These are phyloP conservation scores for Colletotrichum falcatum DNA, from an alignment of 2,329 filamentous ascomycete species.

Conservation along the genomic window DNA sequence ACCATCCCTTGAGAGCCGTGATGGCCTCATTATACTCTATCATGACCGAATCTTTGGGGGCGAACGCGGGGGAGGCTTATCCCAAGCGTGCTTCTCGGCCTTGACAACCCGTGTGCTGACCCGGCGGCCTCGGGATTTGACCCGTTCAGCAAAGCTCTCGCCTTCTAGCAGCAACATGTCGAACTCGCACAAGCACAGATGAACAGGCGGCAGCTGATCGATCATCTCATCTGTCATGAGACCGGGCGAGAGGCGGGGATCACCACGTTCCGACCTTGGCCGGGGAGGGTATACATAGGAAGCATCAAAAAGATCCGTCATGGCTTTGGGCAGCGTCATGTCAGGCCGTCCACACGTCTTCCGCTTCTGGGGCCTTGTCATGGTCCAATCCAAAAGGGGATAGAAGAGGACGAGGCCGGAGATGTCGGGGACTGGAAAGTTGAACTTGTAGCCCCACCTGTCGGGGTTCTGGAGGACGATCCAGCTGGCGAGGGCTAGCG, in stretches of 20 bases:
- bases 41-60: slow-evolving; percentile 57
- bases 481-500: slow-evolving; percentile 63
- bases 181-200: slow-evolving; percentile 72
- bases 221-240: slow-evolving; percentile 67
- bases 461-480: slow-evolving; percentile 58
- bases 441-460: slow-evolving; percentile 53
- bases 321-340: slow-evolving; percentile 65
- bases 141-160: slow-evolving; percentile 69
- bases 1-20: slow-evolving; percentile 55
- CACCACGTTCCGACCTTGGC: slow-evolving; percentile 57
- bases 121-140: slow-evolving; percentile 51
- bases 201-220: slow-evolving; percentile 63
- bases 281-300: slow-evolving; percentile 69
- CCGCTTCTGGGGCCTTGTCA: slow-evolving; percentile 66
- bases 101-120: slow-evolving; percentile 58
- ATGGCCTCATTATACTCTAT: slow-evolving; percentile 61
- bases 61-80: slow-evolving; percentile 59
- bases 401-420: slow-evolving; percentile 70
- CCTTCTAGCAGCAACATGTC: slow-evolving; percentile 74
- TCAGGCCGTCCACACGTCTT: slow-evolving; percentile 66
- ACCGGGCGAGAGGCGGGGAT: slow-evolving; percentile 69
- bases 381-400: slow-evolving; percentile 71
- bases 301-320: slow-evolving; percentile 73
- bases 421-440: slow-evolving; percentile 58
- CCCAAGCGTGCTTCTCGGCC: slow-evolving; percentile 62